Evolutionary conservation across 2,329 filamentous ascomycete genomes (phyloP).

Genomic region (Exophiala aquamarina): DNA sequence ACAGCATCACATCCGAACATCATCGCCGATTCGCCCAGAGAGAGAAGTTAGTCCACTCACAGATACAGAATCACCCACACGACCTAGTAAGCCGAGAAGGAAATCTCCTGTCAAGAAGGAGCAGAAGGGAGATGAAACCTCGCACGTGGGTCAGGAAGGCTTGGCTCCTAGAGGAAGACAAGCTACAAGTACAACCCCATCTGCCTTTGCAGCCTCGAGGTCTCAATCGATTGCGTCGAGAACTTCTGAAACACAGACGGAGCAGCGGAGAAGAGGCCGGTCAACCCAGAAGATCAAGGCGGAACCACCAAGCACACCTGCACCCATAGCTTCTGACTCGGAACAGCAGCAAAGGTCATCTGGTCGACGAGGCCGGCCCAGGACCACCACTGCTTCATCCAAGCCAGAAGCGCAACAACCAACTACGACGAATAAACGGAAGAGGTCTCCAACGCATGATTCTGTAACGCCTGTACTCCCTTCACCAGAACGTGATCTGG

Average conservation of each 20-base stretch:
- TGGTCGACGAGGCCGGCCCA: slow-evolving; percentile 31
- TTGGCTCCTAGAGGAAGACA: slow-evolving; percentile 16
- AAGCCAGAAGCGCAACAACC: slow-evolving; percentile 2
- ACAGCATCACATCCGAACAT: slow-evolving; percentile 11
- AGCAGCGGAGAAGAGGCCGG: slow-evolving; percentile 18
- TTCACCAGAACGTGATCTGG: slow-evolving; percentile 19
- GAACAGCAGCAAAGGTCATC: slow-evolving; percentile 34
- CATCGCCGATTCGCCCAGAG: slow-evolving; percentile 25
- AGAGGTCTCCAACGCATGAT: slow-evolving; percentile 38
- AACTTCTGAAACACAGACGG: slow-evolving; percentile 25
- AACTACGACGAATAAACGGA: slow-evolving; percentile 35
- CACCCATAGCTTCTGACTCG: slow-evolving; percentile 33
- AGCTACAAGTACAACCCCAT: slow-evolving; percentile 22
- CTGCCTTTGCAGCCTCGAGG: slow-evolving; percentile 18
- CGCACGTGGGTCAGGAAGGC: slow-evolving; percentile 5
- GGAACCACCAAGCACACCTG: slow-evolving; percentile 36
- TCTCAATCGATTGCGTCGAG: slow-evolving; percentile 26
- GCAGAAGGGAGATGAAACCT: slow-evolving; percentile 4
- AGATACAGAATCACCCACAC: slow-evolving; percentile 22
- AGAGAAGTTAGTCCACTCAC: slow-evolving; percentile 28
- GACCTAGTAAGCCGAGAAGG: slow-evolving; percentile 10
- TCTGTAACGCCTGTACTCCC: slow-evolving; percentile 18
- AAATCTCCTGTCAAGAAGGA: slow-evolving; percentile 15
- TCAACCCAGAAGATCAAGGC: slow-evolving; percentile 24
- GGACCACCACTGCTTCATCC: slow-evolving; percentile 7